These are phyloP conservation scores for Phaffia rhodozyma DNA, from an alignment of 1,284 basidiomycete genomes.

Conservation along the genomic window DNA sequence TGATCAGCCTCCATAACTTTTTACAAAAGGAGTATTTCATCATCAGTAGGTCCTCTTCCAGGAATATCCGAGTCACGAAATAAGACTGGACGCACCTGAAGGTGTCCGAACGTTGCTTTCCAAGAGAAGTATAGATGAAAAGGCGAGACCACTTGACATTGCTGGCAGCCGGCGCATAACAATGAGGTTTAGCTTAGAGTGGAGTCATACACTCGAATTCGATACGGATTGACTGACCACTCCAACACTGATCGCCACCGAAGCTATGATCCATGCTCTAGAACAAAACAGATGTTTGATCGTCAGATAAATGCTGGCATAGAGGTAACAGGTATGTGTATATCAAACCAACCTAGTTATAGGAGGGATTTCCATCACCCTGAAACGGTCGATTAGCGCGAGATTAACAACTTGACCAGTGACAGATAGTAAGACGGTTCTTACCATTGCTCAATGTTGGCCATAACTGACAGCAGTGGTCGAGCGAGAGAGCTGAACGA, in stretches of 20 bases:
- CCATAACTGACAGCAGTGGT: neutral
- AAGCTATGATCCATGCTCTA: slow-evolving; percentile 56
- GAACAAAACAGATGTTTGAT: neutral
- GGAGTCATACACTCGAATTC: neutral
- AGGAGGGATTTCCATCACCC: slow-evolving; percentile 78
- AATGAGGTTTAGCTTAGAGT: neutral
- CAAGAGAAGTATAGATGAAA: slow-evolving; percentile 86
- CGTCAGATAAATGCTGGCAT: too few relatives aligned
- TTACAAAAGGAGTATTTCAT: neutral
- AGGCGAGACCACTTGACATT: slow-evolving; percentile 79
- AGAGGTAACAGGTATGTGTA: too few relatives aligned
- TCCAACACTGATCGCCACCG: slow-evolving; percentile 64
- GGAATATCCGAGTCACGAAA: neutral
- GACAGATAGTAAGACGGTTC: neutral
- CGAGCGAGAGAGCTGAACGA: too few relatives aligned
- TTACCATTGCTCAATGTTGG: slow-evolving; percentile 16
- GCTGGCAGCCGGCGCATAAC: slow-evolving; percentile 40
- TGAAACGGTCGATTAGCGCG: slow-evolving; percentile 30
- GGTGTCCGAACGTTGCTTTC: slow-evolving; percentile 65
- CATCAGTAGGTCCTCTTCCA: neutral
- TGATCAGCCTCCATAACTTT: slow-evolving; percentile 76
- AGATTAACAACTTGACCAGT: too few relatives aligned
- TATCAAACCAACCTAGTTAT: slow-evolving; percentile 47
- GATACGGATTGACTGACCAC: slow-evolving; percentile 48
- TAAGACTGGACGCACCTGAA: slow-evolving; percentile 46